Evolutionary conservation across 1,284 basidiomycete species (phyloP), one percentile per base, ranked within the genome.

Genomic region (Gomphus sp.): DNA sequence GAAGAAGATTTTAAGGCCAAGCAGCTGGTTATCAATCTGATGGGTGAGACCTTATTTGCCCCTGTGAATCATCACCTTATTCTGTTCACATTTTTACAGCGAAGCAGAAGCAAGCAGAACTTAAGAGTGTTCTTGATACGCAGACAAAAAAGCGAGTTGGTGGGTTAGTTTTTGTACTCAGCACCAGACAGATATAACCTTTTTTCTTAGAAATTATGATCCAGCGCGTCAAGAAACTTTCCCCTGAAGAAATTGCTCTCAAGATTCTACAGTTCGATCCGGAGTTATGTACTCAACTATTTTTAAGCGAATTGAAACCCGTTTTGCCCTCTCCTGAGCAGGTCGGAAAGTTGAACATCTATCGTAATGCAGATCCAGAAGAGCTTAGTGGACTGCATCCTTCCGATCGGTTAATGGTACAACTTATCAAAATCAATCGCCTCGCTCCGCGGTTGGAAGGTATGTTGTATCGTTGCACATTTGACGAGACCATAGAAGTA

Each of bases 1-100:
- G 95, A 99, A 72, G 90, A 97, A 68, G 94, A 96, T 69, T 99
- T 99, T 78, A 95, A 96, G 70, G 94, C 95, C 18, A 95, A 96
- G 73, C 93, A 97, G 71, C 79, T 93, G 52, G 93, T 95, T 65
- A 87, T 89, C 62, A 89, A 88, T 66, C 69, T 91, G 14, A 82
- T 91, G 77, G 85, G 87, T 87, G 68, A 57, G 78, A 66, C 31
- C 47, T 41, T 60, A 59, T 39, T 25, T 1, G 18, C 25, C 34
- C 28, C 25, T 60, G 12, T 51, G 1, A 25, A 44, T 45, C 12
- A 33, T 52, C 54, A 10, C 11, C 33, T 60, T 25, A 52, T 48
- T 48, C 39, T 16, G 49, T 56, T 48, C 22, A 61, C 52, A 49
- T 62, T 56, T 36, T 60, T n/a, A 10, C 62, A 90, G 88, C 84